Conservation (phyloP, 1,284 basidiomycete genomes). For the Boletus mariae region DNA sequence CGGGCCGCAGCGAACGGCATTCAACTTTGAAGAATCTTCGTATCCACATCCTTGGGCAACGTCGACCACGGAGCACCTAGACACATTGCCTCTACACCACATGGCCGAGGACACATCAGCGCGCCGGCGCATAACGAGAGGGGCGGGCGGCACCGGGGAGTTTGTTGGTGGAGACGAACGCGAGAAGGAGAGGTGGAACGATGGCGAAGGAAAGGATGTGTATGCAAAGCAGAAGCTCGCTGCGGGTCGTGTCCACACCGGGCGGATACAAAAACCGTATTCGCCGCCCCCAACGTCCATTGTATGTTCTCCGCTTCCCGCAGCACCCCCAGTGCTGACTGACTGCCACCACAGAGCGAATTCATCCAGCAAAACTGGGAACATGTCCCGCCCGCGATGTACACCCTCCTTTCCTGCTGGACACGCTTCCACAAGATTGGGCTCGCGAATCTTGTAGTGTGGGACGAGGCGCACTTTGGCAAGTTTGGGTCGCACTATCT, state of each 20-base stretch:
- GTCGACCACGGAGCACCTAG: conserved; percentile 38
- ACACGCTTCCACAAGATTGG: conserved; percentile 96
- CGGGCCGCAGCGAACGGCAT: conserved; percentile 44
- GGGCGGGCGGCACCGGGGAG: conserved; percentile 36
- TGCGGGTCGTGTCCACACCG: conserved; percentile 50
- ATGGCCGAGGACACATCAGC: conserved; percentile 66
- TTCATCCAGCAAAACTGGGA: conserved; percentile 82
- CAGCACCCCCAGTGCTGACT: conserved; percentile 1
- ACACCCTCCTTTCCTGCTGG: conserved; percentile 91
- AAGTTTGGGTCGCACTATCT: conserved; percentile 97
- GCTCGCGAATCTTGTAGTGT: conserved; percentile 83
- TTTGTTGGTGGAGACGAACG: conserved; percentile 37
- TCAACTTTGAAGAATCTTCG: conserved; percentile 67
- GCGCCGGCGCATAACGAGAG: conserved; percentile 54
- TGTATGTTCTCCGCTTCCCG: conserved; percentile 41
- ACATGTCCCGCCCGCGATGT: conserved; percentile 78
- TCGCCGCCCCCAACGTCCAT: conserved; percentile 68
- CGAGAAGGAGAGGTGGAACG: conserved; percentile 39
- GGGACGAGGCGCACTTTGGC: conserved; percentile 99
- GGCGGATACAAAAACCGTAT: conserved; percentile 55
- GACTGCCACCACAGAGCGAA: conserved; percentile 50
- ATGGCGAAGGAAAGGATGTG: conserved; percentile 73
- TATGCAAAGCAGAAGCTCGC: conserved; percentile 59
- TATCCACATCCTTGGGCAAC: conserved; percentile 37
- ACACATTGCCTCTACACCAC: conserved; percentile 64